Evolutionary conservation across 768 basidiomycete species (phyloP).

Genomic region (Pisolithus microcarpus): DNA sequence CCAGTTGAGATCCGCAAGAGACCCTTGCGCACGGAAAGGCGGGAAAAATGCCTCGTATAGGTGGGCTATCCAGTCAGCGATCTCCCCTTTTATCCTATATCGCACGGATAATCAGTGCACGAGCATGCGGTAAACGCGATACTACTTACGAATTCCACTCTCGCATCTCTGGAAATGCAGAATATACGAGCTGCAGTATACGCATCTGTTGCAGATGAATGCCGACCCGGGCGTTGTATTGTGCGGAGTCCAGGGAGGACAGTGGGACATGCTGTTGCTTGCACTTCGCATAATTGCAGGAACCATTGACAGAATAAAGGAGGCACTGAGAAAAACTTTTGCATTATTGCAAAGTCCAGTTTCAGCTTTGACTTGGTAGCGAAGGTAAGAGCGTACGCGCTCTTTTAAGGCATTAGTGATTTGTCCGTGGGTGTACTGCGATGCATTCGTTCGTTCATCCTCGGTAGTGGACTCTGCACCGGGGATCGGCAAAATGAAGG

Average conservation of each 20-base stretch:
- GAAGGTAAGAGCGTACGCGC: slow-evolving; percentile 23
- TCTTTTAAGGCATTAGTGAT: slow-evolving; percentile 19
- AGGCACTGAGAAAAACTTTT: slow-evolving; percentile 34
- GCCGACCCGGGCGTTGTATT: slow-evolving; percentile 37
- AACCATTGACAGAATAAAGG: slow-evolving; percentile 19
- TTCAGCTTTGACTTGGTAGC: slow-evolving; percentile 24
- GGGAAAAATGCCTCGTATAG: slow-evolving; percentile 50
- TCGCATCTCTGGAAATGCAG: slow-evolving; percentile 3
- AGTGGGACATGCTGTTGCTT: slow-evolving; percentile 29
- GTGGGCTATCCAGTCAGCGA: slow-evolving; percentile 33
- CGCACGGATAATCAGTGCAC: neutral
- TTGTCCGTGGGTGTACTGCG: slow-evolving; percentile 13
- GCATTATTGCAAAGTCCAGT: slow-evolving; percentile 25
- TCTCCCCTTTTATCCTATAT: neutral
- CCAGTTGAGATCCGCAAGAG: slow-evolving; percentile 28
- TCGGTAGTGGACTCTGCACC: slow-evolving; percentile 3
- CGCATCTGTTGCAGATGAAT: slow-evolving; percentile 44
- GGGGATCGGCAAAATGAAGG: slow-evolving; percentile 13
- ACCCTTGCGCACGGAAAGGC: slow-evolving; percentile 38
- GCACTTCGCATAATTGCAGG: slow-evolving; percentile 31
- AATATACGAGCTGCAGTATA: slow-evolving; percentile 33
- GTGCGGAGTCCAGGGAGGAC: slow-evolving; percentile 19
- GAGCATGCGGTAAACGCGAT: too few relatives aligned
- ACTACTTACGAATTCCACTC: slow-evolving; percentile 4
- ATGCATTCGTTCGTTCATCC: neutral